Percentiles rank a stretch among this genome's conserved stretches.
Evolutionary conservation across 257 asterid species (phyloP).

Genomic region (Solanum paucissectum): DNA sequence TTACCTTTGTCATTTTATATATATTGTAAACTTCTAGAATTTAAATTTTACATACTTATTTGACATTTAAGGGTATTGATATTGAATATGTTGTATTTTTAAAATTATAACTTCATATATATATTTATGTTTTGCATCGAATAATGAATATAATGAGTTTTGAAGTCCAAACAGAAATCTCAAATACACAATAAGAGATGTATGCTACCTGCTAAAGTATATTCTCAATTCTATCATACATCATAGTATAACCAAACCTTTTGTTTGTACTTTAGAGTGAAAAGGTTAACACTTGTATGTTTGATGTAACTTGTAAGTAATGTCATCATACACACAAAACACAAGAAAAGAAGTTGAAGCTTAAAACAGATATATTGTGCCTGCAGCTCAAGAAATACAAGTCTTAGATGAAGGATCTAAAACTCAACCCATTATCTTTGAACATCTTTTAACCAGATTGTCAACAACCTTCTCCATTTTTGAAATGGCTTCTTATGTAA

Average conservation of each 20-base stretch:
- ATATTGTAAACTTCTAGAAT: background rate
- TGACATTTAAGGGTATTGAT: no score
- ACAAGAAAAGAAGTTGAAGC: background rate
- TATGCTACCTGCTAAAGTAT: background rate
- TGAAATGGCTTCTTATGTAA: conserved; percentile 22
- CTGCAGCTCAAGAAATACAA: background rate
- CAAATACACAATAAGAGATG: background rate
- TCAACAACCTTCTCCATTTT: conserved; percentile 34
- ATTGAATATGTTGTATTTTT: no score
- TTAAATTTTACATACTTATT: background rate
- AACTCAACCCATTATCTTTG: conserved; percentile 22
- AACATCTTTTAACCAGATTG: conserved; percentile 21
- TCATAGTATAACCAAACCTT: background rate
- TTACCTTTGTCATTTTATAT: background rate
- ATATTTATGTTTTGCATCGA: no score
- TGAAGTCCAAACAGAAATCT: no score
- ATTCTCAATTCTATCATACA: background rate
- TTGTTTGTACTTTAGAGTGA: background rate
- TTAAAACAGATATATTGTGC: background rate
- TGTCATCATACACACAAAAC: background rate
- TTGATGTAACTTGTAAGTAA: background rate
- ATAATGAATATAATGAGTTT: no score
- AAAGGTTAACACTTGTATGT: background rate
- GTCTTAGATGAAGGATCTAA: background rate
- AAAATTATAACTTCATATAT: no score